Base-by-base conservation (phyloP, 1,139 yeast species). In the Waltiozyma sp. region DNA sequence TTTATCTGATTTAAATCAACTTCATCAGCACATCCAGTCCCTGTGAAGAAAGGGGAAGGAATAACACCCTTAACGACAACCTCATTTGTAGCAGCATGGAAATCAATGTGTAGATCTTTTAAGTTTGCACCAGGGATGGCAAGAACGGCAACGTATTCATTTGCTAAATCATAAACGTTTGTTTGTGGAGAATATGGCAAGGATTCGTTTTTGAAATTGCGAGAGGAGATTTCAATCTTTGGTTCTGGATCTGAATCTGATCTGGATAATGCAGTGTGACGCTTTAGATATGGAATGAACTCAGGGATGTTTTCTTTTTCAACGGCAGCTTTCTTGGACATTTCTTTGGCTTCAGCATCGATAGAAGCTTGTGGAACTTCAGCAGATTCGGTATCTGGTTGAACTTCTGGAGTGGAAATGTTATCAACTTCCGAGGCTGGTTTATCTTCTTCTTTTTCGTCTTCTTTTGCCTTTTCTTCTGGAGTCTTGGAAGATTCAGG, bases 71-170 rank as follows among this genome's bases (percentile, higher is more conserved):
- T 69, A 31, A 74, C 58, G 19, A 69, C 62, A 47, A 72, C 52
- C 48, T 73, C 78, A 52, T 69, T 70, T 7, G 72, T 63, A 3
- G 73, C 61, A 36, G 79, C 76, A 54, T 75, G 80, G 60, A 65
- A 75, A 53, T 75, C 77, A 41, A 76, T 68, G 40, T 68, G 70
- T 48, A 76, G 68, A n/a, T 71, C 65, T 40, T 65, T 65, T 28
- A 73, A 68, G 28, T 65, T 61, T 9, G 77, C 77, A 40, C 82
- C 82, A 7, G 81, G 75, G 15, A 76, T 59, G 5, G 79, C 69
- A 9, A 73, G 57, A 2, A 69, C 69, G 14, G 74, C 66, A 16
- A 64, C 53, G 49, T 72, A 75, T 16, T 64, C 58, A 10, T 62
- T 63, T 5, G 65, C 64, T 37, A 65, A 61, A 45, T 75, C 77